phyloP scores from a whole-genome alignment of 169 alveolate genomes.

The Eimeria brunetti region DNA sequence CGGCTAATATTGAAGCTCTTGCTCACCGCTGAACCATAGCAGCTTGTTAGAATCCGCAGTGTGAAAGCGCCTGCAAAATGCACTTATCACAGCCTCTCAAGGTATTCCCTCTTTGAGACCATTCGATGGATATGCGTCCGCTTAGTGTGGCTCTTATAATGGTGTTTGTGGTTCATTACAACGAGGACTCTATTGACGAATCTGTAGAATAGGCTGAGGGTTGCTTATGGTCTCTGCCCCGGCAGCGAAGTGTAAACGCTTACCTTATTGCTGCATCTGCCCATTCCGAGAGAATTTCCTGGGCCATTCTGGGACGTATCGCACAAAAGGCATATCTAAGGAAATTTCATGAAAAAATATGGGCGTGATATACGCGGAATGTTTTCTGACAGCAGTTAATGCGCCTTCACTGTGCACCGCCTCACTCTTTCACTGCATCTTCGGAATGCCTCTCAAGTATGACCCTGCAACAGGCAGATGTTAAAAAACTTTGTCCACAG shows the following conservation, averaged over 20 bases:
- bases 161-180: not conserved
- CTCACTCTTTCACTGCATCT: conserved; percentile 78
- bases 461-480: conserved; percentile 51
- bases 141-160: too few relatives aligned
- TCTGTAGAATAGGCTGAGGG: not conserved
- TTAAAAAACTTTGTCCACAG: not conserved
- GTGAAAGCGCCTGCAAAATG: conserved; percentile 66
- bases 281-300: conserved; percentile 74
- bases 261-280: conserved; percentile 80
- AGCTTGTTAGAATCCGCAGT: conserved; percentile 48
- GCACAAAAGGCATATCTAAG: not conserved
- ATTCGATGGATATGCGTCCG: not conserved
- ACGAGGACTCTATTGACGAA: not conserved
- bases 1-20: not conserved
- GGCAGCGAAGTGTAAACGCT: not conserved
- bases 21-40: conserved; percentile 75
- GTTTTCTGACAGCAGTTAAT: not conserved
- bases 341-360: too few relatives aligned
- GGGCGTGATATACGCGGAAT: too few relatives aligned
- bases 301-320: conserved; percentile 49
- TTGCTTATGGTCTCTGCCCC: not conserved
- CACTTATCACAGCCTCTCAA: not conserved
- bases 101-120: not conserved
- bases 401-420: not conserved
- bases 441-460: conserved; percentile 77